These are phyloP conservation scores for Pythium chondricola DNA, from an alignment of 352 stramenopile genomes.

Conservation along the genomic window DNA sequence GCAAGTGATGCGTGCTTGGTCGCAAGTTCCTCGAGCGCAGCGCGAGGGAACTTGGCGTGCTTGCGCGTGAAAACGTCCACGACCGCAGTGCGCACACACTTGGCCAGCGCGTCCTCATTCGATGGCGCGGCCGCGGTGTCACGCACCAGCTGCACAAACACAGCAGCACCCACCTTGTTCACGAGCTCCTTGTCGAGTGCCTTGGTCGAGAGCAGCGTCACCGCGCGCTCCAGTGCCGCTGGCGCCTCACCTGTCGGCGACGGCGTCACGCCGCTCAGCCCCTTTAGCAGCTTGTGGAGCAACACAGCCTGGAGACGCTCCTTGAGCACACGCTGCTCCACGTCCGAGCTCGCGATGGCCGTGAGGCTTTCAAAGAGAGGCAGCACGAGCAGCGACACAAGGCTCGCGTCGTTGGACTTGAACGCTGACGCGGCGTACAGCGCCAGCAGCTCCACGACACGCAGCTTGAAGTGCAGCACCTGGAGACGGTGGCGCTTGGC, in stretches of 20 bases:
- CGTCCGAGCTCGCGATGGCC: constrained; percentile 44
- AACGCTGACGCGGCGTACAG: constrained; percentile 38
- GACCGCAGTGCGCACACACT: constrained; percentile 26
- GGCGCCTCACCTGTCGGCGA: constrained; percentile 16
- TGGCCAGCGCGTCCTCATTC: no score
- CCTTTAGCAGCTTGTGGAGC: constrained; percentile 55
- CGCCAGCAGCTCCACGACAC: constrained; percentile 73
- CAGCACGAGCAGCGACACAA: constrained; percentile 27
- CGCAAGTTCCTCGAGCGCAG: constrained; percentile 63
- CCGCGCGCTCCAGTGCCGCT: constrained; percentile 26
- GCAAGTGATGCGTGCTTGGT: constrained; percentile 43
- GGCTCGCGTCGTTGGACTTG: background rate
- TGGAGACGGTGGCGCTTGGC: constrained; percentile 58
- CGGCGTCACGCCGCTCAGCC: background rate
- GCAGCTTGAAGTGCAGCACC: constrained; percentile 82
- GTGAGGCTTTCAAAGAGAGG: constrained; percentile 59
- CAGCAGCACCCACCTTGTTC: constrained; percentile 45
- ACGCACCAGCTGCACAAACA: constrained; percentile 61
- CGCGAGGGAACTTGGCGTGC: constrained; percentile 66
- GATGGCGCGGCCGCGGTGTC: constrained; percentile 10
- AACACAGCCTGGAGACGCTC: constrained; percentile 66
- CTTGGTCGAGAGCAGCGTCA: constrained; percentile 40
- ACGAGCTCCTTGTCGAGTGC: constrained; percentile 58
- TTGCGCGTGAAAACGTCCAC: constrained; percentile 78
- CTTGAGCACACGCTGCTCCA: constrained; percentile 65